Conservation (phyloP, 192 early-diverging fungal genomes). For the Coemansia sp. region DNA sequence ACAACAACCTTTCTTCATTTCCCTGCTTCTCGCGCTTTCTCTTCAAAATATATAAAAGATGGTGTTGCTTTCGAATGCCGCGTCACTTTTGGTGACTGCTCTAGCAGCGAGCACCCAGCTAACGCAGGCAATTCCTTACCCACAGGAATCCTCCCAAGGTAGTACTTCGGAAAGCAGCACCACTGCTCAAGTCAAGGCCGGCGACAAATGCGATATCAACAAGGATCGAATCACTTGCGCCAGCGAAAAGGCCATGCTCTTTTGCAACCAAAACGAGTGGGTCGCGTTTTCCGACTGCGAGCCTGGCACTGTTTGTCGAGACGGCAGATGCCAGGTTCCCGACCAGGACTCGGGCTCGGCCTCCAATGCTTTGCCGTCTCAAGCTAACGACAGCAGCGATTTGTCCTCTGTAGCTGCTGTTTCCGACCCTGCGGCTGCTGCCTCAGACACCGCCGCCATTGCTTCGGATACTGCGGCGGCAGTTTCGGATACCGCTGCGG, state of each 20-base stretch:
- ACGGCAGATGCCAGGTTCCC: slow-evolving; percentile 24
- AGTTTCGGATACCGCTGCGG: neutral
- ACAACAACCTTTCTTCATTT: neutral
- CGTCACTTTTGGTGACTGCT: slow-evolving; percentile 12
- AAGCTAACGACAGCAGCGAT: slow-evolving; percentile 7
- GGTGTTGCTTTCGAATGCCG: slow-evolving; percentile 25
- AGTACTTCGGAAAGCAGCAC: slow-evolving; percentile 5
- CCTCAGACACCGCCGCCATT: neutral
- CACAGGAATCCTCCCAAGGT: slow-evolving; percentile 27
- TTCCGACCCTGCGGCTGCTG: neutral
- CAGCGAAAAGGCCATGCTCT: slow-evolving; percentile 13
- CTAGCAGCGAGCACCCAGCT: slow-evolving; percentile 15
- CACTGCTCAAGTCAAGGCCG: no score
- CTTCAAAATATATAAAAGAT: slow-evolving; percentile 8
- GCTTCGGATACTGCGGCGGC: neutral
- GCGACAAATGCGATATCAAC: slow-evolving; percentile 13
- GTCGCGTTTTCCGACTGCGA: slow-evolving; percentile 22
- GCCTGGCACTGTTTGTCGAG: slow-evolving; percentile 25
- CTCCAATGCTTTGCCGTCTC: neutral
- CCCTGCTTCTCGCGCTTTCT: no score
- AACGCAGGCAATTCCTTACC: slow-evolving; percentile 8
- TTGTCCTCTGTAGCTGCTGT: slow-evolving; percentile 6
- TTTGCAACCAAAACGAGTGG: slow-evolving; percentile 37
- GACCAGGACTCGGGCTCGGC: neutral
- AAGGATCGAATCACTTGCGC: slow-evolving; percentile 26